Base-by-base conservation (phyloP, 148 eudicot species). In the Silene conica region DNA sequence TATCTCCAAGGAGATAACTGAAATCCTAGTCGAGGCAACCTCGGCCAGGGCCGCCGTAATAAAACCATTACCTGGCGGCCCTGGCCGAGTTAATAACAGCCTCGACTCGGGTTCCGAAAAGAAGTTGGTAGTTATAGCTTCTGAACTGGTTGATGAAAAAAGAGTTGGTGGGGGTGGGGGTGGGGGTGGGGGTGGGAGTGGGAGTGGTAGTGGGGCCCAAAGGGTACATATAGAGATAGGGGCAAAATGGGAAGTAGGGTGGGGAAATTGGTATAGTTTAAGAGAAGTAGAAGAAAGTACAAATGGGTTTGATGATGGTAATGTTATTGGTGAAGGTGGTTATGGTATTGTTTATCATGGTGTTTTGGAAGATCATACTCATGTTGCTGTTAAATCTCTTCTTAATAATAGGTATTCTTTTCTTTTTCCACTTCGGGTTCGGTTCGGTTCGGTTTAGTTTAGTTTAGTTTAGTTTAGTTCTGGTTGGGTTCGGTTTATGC, bases 311-410 rank as follows among this genome's bases (percentile, higher is more conserved):
- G 75, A 79, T 18, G 89, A 89, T 73, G 90, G 86, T 76, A 93
- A 93, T 86, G 96, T 93, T 82, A 90, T 93, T 46, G 98, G 98
- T 26, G 96, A 93, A 85, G 98, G 98, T 73, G 98, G 98, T 38
- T 93, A 93, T 86, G 98, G 93, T 71, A 87, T 93, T 82, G 98
- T 93, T 50, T 90, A 93, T 66, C 75, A 75, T 20, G 98, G 96
- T 16, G 73, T 84, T 13, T 63, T 90, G 75, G 66, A 75, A 22
- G 90, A 90, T 74, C 63, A 74, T 2, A 62, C 84, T 54, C 64
- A 70, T 9, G 82, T 93, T 73, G 98, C 98, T 80, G 96, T 93
- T 28, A 93, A 93, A 83, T 90, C 90, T 86, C 76, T 93, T 81
- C 90, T 93, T 26, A 93, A 93, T 83, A 90, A 93, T 86, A 89